Evolutionary conservation across 208 protist genomes (phyloP).

Genomic region (Zelonia costaricensis): DNA sequence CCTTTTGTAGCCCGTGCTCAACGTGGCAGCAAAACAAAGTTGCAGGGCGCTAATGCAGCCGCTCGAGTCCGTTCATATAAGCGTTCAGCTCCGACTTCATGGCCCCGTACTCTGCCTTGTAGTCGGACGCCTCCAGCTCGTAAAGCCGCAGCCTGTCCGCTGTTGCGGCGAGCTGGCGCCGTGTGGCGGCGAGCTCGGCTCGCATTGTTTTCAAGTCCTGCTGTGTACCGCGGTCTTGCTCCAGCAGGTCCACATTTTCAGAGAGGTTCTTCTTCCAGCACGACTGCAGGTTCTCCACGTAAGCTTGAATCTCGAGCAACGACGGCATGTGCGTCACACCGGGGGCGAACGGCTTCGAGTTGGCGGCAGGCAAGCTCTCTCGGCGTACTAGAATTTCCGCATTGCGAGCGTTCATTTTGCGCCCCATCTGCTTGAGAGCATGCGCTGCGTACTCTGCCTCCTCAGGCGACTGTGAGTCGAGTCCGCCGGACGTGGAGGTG

Average conservation of each 20-base stretch:
- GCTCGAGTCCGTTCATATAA: slow-evolving; percentile 48
- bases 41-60: slow-evolving; percentile 9
- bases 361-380: slow-evolving; percentile 38
- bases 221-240: slow-evolving; percentile 51
- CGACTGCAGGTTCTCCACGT: slow-evolving; percentile 82
- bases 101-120: slow-evolving; percentile 66
- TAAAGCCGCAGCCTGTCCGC: slow-evolving; percentile 78
- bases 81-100: slow-evolving; percentile 68
- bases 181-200: slow-evolving; percentile 42
- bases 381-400: slow-evolving; percentile 52
- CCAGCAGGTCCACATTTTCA: slow-evolving; percentile 57
- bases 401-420: slow-evolving; percentile 17
- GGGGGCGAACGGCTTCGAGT: slow-evolving; percentile 36
- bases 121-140: slow-evolving; percentile 67
- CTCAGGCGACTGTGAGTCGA: not conserved
- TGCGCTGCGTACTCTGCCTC: slow-evolving; percentile 1
- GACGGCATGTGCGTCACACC: slow-evolving; percentile 56
- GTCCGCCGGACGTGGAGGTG: not conserved
- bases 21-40: too few species aligned
- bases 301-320: slow-evolving; percentile 72
- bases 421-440: slow-evolving; percentile 11
- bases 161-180: slow-evolving; percentile 38
- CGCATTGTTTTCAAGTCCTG: slow-evolving; percentile 62
- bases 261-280: slow-evolving; percentile 76
- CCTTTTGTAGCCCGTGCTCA: too few species aligned